phyloP scores from a whole-genome alignment of 106 monocot species.

The Acanthochlamys bracteata region DNA sequence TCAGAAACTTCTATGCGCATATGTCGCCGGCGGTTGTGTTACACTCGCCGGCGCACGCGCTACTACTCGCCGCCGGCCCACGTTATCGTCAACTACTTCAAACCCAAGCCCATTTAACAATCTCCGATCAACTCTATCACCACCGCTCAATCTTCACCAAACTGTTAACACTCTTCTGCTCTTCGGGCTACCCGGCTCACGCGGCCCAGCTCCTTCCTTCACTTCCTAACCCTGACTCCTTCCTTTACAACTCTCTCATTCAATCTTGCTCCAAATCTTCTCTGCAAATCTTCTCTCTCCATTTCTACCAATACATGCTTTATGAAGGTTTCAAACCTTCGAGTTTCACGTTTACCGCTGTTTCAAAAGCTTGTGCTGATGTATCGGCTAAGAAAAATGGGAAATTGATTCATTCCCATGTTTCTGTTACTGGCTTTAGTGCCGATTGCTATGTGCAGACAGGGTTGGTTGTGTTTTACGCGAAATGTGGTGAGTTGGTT shows the following conservation, averaged over 20 bases:
- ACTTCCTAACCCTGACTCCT: conserved; percentile 35
- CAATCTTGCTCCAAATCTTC: conserved; percentile 21
- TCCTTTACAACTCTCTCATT: conserved; percentile 52
- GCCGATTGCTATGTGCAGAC: conserved; percentile 34
- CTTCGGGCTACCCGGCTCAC: not conserved
- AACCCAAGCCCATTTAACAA: not conserved
- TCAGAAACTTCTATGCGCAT: too few species aligned
- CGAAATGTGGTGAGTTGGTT: conserved; percentile 25
- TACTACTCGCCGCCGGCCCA: not conserved
- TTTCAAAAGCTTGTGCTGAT: conserved; percentile 41
- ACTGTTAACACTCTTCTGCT: not conserved
- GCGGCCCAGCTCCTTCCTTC: not conserved
- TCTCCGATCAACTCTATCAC: not conserved
- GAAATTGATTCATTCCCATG: conserved; percentile 26
- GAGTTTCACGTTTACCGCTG: conserved; percentile 51
- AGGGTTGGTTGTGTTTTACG: conserved; percentile 35
- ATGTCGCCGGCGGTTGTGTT: too few species aligned
- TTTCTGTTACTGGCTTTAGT: conserved; percentile 19
- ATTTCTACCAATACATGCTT: conserved; percentile 36
- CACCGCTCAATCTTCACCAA: not conserved
- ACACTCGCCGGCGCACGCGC: not conserved
- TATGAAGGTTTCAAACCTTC: conserved; percentile 13
- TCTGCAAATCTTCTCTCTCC: conserved; percentile 18
- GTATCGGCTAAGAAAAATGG: conserved; percentile 19
- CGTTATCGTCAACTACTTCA: not conserved